Evolutionary conservation across 2,329 filamentous ascomycete genomes (phyloP).

Genomic region (Pestalotiopsis sp.): DNA sequence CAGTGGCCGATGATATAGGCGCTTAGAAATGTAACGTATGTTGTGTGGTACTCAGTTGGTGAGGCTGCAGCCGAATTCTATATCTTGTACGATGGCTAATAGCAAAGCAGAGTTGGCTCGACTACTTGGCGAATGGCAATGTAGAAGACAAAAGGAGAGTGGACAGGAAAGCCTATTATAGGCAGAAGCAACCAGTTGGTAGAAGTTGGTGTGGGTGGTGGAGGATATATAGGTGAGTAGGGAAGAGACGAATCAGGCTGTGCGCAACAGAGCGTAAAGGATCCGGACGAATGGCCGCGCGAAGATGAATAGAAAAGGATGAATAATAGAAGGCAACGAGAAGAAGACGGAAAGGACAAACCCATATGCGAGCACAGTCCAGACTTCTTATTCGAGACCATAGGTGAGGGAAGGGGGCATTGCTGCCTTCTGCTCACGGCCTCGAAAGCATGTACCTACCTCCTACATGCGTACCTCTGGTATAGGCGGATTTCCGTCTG

Average conservation of each 20-base stretch:
- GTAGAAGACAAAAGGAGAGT: background rate
- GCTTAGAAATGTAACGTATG: background rate
- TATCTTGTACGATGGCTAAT: background rate
- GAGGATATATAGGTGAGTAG: constrained; percentile 15
- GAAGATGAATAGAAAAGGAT: constrained; percentile 5
- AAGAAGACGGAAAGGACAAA: constrained; percentile 2
- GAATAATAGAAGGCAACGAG: background rate
- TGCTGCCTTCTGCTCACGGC: constrained; percentile 16
- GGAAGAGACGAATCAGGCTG: constrained; percentile 7
- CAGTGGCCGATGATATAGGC: background rate
- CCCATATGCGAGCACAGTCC: constrained; percentile 11
- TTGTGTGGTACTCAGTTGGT: constrained; percentile 9
- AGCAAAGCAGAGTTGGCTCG: background rate
- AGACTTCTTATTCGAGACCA: constrained; percentile 11
- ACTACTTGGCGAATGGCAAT: background rate
- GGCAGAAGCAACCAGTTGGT: constrained; percentile 1
- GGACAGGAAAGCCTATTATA: constrained; percentile 8
- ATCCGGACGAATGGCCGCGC: background rate
- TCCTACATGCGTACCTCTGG: background rate
- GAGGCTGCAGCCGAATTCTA: constrained; percentile 8
- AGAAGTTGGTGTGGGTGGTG: constrained; percentile 10
- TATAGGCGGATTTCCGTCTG: background rate
- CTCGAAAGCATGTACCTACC: background rate
- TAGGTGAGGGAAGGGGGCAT: constrained; percentile 12
- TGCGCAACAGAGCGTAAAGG: constrained; percentile 10